These are phyloP conservation scores for Pythium sukuiense DNA, from an alignment of 352 stramenopile genomes.

Conservation along the genomic window DNA sequence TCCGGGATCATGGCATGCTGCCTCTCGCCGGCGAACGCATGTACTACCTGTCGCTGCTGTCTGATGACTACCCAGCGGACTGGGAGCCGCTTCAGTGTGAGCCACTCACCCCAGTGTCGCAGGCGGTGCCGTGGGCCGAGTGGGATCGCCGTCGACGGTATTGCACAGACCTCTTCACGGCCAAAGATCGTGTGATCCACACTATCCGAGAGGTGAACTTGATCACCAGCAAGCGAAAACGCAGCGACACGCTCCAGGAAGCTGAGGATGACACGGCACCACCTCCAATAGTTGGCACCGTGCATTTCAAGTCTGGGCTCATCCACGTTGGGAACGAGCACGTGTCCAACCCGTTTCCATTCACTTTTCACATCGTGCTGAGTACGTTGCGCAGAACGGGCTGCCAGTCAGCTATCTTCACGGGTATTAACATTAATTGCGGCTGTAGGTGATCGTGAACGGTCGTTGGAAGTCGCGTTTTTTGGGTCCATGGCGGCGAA, in stretches of 20 bases:
- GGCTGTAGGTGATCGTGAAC: conserved; percentile 41
- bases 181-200: conserved; percentile 13
- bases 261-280: not conserved
- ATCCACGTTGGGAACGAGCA: conserved; percentile 45
- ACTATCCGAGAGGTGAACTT: conserved; percentile 22
- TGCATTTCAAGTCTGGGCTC: conserved; percentile 60
- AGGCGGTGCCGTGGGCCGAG: conserved; percentile 15
- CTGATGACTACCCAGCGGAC: conserved; percentile 52
- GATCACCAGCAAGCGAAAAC: conserved; percentile 17
- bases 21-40: conserved; percentile 43
- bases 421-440: not conserved
- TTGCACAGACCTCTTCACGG: conserved; percentile 25
- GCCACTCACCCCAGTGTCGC: conserved; percentile 12
- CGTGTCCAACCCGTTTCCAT: conserved; percentile 54
- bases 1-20: conserved; percentile 45
- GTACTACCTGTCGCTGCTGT: conserved; percentile 60
- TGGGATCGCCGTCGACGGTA: conserved; percentile 30
- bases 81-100: conserved; percentile 31
- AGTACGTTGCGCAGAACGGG: conserved; percentile 25
- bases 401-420: not conserved
- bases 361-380: conserved; percentile 63
- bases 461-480: conserved; percentile 58
- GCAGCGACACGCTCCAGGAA: not conserved
- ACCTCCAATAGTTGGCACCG: conserved; percentile 47
- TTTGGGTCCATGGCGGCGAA: conserved; percentile 64